These are phyloP conservation scores for Peltaster fructicola DNA, from an alignment of 2,329 filamentous ascomycete genomes.

Conservation along the genomic window DNA sequence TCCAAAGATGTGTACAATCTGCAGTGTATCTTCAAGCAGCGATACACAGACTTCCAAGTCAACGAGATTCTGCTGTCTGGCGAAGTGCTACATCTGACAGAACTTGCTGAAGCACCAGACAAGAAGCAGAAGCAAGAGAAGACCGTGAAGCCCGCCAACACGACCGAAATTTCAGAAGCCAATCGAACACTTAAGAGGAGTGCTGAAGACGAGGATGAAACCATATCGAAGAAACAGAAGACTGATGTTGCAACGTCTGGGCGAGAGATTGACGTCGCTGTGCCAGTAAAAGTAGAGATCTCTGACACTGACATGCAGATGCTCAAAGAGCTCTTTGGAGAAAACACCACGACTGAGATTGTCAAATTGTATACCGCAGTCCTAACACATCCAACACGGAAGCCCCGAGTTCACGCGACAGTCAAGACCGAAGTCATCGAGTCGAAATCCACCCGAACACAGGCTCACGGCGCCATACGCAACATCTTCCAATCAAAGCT, in stretches of 20 bases:
- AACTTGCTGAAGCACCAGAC: conserved; percentile 17
- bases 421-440: conserved; percentile 36
- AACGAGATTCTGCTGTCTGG: conserved; percentile 71
- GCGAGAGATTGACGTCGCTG: not conserved
- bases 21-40: conserved; percentile 48
- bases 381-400: conserved; percentile 34
- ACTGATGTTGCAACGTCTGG: conserved; percentile 7
- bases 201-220: conserved; percentile 2
- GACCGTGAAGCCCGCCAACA: conserved; percentile 1
- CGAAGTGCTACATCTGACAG: conserved; percentile 53
- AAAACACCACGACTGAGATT: conserved; percentile 31
- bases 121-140: conserved; percentile 5
- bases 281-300: conserved; percentile 18
- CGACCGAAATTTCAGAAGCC: not conserved
- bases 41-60: conserved; percentile 84
- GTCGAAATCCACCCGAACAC: conserved; percentile 43
- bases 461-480: conserved; percentile 50
- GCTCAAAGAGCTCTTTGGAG: conserved; percentile 33
- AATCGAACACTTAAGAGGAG: conserved; percentile 4
- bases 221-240: conserved; percentile 6
- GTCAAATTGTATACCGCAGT: conserved; percentile 38
- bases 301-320: conserved; percentile 21
- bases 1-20: conserved; percentile 41
- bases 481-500: conserved; percentile 63
- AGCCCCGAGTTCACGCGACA: conserved; percentile 36